These are phyloP conservation scores for Narthecium ossifragum DNA, from an alignment of 106 monocot genomes.

Conservation along the genomic window DNA sequence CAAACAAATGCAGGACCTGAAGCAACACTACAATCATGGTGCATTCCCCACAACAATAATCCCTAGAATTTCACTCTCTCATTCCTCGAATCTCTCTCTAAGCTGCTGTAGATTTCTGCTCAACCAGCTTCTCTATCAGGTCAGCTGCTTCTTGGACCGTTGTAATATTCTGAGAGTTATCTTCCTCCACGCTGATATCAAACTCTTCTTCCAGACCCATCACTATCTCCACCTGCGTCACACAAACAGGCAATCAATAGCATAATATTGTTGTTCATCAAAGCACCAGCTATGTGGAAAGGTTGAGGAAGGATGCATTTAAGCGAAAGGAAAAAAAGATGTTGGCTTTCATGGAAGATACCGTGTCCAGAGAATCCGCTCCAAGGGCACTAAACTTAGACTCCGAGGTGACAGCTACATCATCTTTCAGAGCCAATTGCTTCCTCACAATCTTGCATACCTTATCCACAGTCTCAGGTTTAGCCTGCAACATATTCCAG, in stretches of 20 bases:
- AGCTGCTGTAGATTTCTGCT: slow-evolving; percentile 19
- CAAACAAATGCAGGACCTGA: no score
- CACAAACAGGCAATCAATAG: neutral
- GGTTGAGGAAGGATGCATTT: no score
- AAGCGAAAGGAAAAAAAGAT: neutral
- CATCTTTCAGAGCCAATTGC: slow-evolving; percentile 51
- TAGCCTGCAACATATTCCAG: slow-evolving; percentile 42
- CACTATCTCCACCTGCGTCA: slow-evolving; percentile 63
- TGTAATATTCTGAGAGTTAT: slow-evolving; percentile 44
- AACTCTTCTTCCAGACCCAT: slow-evolving; percentile 73
- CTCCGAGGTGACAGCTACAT: slow-evolving; percentile 20
- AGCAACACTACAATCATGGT: no score
- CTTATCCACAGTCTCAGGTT: slow-evolving; percentile 58
- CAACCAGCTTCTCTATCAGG: slow-evolving; percentile 50
- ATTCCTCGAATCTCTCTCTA: no score
- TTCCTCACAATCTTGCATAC: slow-evolving; percentile 60
- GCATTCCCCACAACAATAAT: no score
- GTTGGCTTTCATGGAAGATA: slow-evolving; percentile 5
- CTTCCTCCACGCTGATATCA: slow-evolving; percentile 55
- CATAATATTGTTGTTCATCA: neutral
- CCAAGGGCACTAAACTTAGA: slow-evolving; percentile 58
- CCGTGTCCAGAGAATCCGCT: slow-evolving; percentile 81
- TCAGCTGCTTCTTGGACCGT: slow-evolving; percentile 70
- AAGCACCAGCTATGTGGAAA: neutral
- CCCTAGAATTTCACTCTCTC: no score